Conservation (phyloP, 1,284 basidiomycete genomes). For the Pulveroboletus sp. region DNA sequence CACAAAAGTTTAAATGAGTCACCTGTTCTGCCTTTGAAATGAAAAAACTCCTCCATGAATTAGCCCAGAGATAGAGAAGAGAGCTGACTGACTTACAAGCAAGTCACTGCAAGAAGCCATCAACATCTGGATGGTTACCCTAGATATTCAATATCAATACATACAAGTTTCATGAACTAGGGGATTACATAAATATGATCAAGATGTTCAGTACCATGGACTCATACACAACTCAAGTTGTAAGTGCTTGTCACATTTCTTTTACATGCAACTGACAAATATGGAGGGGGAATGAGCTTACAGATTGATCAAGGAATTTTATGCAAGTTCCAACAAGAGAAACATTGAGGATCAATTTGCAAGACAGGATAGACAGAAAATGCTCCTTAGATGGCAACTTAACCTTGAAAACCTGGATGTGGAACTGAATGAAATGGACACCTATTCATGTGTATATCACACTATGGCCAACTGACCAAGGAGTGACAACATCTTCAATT, state of each 20-base stretch:
- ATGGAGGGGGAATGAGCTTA: conserved; percentile 4
- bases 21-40: background rate
- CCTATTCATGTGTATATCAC: background rate
- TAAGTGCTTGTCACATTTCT: too few species aligned
- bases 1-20: background rate
- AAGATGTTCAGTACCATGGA: background rate
- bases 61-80: background rate
- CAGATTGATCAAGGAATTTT: background rate
- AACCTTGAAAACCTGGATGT: background rate
- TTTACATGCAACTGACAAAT: too few species aligned
- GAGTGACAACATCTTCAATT: background rate
- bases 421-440: background rate
- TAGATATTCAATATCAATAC: background rate
- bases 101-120: background rate
- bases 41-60: background rate
- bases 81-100: background rate
- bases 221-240: conserved; percentile 3
- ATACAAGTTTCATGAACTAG: conserved; percentile 7
- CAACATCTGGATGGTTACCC: background rate
- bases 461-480: background rate
- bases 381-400: background rate
- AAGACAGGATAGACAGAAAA: background rate
- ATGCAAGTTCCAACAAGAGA: conserved; percentile 1
- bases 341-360: background rate
- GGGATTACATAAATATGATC: background rate